phyloP scores from a whole-genome alignment of 768 basidiomycete species.

The Trametes gibbosa region DNA sequence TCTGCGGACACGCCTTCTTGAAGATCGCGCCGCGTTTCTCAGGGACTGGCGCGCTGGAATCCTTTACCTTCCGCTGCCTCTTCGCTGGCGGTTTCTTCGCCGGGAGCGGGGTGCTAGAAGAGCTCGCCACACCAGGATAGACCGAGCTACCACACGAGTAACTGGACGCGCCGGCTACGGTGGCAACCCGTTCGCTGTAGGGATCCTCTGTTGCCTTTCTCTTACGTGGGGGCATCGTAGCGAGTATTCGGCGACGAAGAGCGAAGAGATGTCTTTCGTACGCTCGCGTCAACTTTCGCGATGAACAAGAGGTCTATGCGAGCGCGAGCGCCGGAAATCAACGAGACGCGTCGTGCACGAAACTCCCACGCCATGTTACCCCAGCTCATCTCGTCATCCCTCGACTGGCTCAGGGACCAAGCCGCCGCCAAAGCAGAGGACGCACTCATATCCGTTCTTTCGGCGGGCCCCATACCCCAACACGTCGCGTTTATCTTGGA shows the following conservation, averaged over 20 bases:
- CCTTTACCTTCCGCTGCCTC: constrained; percentile 28
- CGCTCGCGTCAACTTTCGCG: neutral
- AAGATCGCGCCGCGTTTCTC: constrained; percentile 36
- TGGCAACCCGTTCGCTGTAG: constrained; percentile 5
- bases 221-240: constrained; percentile 14
- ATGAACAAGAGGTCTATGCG: neutral
- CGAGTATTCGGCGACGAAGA: neutral
- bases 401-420: constrained; percentile 21
- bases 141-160: neutral
- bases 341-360: constrained; percentile 5
- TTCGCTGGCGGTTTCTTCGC: constrained; percentile 23
- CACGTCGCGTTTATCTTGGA: constrained; percentile 98
- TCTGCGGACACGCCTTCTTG: constrained; percentile 36
- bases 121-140: constrained; percentile 7
- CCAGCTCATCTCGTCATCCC: constrained; percentile 28
- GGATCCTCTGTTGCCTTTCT: constrained; percentile 19
- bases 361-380: constrained; percentile 23
- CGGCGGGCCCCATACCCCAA: constrained; percentile 79
- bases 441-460: constrained; percentile 62
- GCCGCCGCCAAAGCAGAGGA: constrained; percentile 33
- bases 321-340: neutral
- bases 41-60: constrained; percentile 26
- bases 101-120: constrained; percentile 13
- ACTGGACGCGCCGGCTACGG: neutral
- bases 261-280: neutral